A percentile compares a stretch with the other conserved stretches of the same genome.
phyloP scores from a whole-genome alignment of 192 early-diverging fungal species.

The Umbelopsis isabellina region DNA sequence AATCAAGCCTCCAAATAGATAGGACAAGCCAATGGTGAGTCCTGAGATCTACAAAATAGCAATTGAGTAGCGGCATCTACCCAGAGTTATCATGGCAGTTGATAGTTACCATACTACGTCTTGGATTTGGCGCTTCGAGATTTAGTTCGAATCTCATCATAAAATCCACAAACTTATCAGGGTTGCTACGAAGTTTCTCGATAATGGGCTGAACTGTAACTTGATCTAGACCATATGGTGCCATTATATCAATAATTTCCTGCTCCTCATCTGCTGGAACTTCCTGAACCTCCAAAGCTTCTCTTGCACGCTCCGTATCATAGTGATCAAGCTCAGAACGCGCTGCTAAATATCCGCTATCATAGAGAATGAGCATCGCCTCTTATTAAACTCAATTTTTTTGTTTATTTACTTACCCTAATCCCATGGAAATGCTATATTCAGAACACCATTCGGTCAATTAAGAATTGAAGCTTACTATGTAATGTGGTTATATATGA shows the following conservation, averaged over 20 bases:
- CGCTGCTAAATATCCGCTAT: conserved; percentile 62
- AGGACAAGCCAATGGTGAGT: conserved; percentile 60
- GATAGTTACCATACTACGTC: conserved; percentile 51
- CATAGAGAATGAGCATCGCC: no score
- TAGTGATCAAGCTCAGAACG: conserved; percentile 67
- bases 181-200: conserved; percentile 50
- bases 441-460: neutral
- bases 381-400: neutral
- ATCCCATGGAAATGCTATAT: conserved; percentile 1
- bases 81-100: no score
- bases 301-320: conserved; percentile 56
- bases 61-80: no score
- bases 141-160: conserved; percentile 75
- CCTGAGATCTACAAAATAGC: conserved; percentile 49
- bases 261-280: conserved; percentile 58
- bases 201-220: conserved; percentile 54
- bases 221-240: conserved; percentile 63
- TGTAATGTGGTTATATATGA: neutral
- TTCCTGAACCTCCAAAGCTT: conserved; percentile 54
- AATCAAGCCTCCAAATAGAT: conserved; percentile 68
- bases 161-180: conserved; percentile 67
- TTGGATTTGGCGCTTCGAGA: conserved; percentile 60
- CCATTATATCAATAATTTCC: conserved; percentile 66
- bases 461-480: neutral
- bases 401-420: neutral